Evolutionary conservation across 106 monocot genomes (phyloP).

Genomic region (Iris macrosiphon): DNA sequence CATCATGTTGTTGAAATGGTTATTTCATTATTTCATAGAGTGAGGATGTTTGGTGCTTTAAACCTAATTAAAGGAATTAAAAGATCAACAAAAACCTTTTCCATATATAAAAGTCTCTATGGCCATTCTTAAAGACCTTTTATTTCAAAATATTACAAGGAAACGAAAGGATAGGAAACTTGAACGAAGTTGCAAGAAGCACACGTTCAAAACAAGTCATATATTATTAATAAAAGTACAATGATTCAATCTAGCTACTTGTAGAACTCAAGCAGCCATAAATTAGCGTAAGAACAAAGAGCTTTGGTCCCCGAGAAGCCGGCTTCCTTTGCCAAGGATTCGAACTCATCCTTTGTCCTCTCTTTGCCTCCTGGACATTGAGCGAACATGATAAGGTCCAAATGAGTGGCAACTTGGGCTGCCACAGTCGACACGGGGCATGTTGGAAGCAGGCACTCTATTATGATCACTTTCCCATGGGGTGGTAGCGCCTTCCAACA

Average conservation of each 20-base stretch:
- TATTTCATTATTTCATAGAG: too few relatives aligned
- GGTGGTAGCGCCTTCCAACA: conserved; percentile 22
- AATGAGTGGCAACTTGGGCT: neutral
- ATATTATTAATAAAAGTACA: too few relatives aligned
- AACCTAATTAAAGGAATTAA: too few relatives aligned
- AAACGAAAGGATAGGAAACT: too few relatives aligned
- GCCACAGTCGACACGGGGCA: neutral
- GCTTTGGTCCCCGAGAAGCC: conserved; percentile 13
- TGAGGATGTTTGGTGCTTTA: too few relatives aligned
- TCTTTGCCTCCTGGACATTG: conserved; percentile 27
- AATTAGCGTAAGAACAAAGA: neutral
- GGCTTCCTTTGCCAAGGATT: conserved; percentile 8
- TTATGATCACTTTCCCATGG: conserved; percentile 19
- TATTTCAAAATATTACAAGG: too few relatives aligned
- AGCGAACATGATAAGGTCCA: conserved; percentile 24
- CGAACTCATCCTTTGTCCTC: conserved; percentile 23
- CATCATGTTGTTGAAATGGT: too few relatives aligned
- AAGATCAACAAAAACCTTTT: too few relatives aligned
- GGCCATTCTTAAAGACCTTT: too few relatives aligned
- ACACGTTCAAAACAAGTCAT: too few relatives aligned
- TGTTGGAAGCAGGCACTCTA: conserved; percentile 17
- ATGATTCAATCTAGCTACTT: conserved; percentile 18
- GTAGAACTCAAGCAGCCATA: conserved; percentile 17
- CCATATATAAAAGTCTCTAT: too few relatives aligned
- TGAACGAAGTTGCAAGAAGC: too few relatives aligned